phyloP scores from a whole-genome alignment of 2,329 filamentous ascomycete species.

The Fusarium mangiferae region DNA sequence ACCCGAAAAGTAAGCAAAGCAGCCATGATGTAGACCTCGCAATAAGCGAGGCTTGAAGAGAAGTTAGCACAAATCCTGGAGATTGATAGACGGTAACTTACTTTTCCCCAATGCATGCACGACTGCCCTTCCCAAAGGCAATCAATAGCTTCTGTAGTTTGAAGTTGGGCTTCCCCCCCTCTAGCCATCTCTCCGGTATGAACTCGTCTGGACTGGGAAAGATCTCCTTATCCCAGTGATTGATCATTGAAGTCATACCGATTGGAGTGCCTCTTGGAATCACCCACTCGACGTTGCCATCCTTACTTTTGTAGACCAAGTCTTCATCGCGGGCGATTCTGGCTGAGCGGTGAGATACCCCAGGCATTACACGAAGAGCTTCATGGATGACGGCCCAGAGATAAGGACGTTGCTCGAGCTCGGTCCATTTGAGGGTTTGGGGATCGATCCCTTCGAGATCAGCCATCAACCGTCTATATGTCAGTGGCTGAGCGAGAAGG shows the following conservation, averaged over 20 bases:
- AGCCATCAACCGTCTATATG: constrained; percentile 42
- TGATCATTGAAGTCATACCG: constrained; percentile 48
- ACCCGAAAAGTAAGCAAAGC: constrained; percentile 22
- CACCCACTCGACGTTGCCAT: constrained; percentile 33
- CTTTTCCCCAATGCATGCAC: constrained; percentile 40
- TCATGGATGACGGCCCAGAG: constrained; percentile 52
- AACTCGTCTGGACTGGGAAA: constrained; percentile 50
- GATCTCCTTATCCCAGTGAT: constrained; percentile 45
- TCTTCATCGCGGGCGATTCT: constrained; percentile 42
- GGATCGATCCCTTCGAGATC: constrained; percentile 46
- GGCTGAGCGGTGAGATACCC: constrained; percentile 42
- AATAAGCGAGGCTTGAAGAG: constrained; percentile 24
- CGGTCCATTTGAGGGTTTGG: constrained; percentile 42
- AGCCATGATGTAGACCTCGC: constrained; percentile 32
- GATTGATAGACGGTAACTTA: neutral
- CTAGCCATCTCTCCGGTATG: constrained; percentile 46
- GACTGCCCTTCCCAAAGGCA: constrained; percentile 34
- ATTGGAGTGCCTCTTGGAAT: constrained; percentile 47
- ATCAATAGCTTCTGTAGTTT: constrained; percentile 38
- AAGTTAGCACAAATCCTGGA: neutral
- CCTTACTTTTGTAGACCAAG: constrained; percentile 39
- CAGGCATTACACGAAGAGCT: constrained; percentile 48
- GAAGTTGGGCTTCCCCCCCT: constrained; percentile 40
- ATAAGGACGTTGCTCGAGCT: constrained; percentile 51
- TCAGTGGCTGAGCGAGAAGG: constrained; percentile 48